Conservation (phyloP, 345 rosid genomes). For the Dipteronia sinensis region DNA sequence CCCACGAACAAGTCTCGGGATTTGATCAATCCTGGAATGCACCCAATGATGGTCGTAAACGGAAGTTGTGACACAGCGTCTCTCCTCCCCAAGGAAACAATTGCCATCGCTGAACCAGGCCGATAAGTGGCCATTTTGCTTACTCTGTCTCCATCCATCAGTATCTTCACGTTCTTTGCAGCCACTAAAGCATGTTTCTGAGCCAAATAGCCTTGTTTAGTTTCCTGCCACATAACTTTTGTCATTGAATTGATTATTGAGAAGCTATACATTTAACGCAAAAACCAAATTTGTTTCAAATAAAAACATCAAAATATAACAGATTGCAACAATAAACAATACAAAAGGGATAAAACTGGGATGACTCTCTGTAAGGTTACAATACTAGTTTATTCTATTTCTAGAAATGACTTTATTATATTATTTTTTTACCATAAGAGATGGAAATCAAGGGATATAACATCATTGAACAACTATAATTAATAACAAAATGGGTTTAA, state of each 20-base stretch:
- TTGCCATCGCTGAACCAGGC: conserved; percentile 45
- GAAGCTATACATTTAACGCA: not conserved
- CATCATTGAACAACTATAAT: not conserved
- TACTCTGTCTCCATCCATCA: conserved; percentile 55
- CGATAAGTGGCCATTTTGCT: conserved; percentile 55
- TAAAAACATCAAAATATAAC: not conserved
- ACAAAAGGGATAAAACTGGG: not conserved
- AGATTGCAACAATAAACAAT: not conserved
- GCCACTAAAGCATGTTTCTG: conserved; percentile 62
- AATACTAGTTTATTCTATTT: not conserved
- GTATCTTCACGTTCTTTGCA: conserved; percentile 67
- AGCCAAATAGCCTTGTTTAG: conserved; percentile 78
- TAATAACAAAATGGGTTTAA: not conserved
- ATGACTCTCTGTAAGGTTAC: not conserved
- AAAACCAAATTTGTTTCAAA: not conserved
- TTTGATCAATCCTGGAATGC: conserved; percentile 78
- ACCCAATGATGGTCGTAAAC: conserved; percentile 55
- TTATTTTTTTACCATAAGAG: not conserved
- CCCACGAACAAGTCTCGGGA: conserved; percentile 75
- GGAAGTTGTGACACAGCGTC: conserved; percentile 79
- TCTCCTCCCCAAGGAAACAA: conserved; percentile 78
- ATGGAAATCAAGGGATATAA: not conserved
- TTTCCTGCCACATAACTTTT: conserved; percentile 47
- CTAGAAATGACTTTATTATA: not conserved
- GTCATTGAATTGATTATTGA: too few relatives aligned